Evolutionary conservation across 257 asterid genomes (phyloP).

Genomic region (Solanum ahanhuiri): DNA sequence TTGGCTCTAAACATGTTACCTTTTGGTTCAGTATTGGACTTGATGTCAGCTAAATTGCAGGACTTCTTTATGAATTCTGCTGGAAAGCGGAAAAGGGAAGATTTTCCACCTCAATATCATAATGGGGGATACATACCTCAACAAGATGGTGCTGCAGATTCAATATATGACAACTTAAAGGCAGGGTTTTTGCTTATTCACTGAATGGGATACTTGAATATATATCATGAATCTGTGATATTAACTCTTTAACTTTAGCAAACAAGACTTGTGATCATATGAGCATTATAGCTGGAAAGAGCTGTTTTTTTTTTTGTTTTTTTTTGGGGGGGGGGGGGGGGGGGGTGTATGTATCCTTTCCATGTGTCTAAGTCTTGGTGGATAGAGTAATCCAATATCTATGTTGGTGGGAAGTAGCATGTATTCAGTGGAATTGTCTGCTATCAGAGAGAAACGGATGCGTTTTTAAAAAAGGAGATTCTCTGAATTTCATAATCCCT

Average conservation of each 20-base stretch:
- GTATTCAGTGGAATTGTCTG: neutral
- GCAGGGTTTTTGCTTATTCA: slow-evolving; percentile 9
- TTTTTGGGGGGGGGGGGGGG: neutral
- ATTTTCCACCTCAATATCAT: slow-evolving; percentile 47
- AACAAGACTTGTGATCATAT: neutral
- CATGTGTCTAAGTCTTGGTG: neutral
- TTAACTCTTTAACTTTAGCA: neutral
- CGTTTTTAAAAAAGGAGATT: neutral
- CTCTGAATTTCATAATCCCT: neutral
- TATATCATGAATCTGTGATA: neutral
- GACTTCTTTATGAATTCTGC: slow-evolving; percentile 59
- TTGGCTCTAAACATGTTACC: neutral
- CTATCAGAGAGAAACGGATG: neutral
- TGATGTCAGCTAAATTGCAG: slow-evolving; percentile 23
- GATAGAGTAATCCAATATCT: neutral
- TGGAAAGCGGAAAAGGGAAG: slow-evolving; percentile 91
- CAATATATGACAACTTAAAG: slow-evolving; percentile 37
- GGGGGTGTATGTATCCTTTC: neutral
- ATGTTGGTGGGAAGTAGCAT: neutral
- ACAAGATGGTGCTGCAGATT: slow-evolving; percentile 89
- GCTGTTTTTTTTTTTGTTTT: neutral
- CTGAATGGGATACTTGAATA: neutral
- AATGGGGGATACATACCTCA: slow-evolving; percentile 87
- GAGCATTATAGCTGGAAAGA: neutral
- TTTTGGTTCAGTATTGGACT: neutral